Evolutionary conservation across 192 early-diverging fungal species (phyloP), one percentile per base, ranked within the genome.

Genomic region (Oehlia diaphana): DNA sequence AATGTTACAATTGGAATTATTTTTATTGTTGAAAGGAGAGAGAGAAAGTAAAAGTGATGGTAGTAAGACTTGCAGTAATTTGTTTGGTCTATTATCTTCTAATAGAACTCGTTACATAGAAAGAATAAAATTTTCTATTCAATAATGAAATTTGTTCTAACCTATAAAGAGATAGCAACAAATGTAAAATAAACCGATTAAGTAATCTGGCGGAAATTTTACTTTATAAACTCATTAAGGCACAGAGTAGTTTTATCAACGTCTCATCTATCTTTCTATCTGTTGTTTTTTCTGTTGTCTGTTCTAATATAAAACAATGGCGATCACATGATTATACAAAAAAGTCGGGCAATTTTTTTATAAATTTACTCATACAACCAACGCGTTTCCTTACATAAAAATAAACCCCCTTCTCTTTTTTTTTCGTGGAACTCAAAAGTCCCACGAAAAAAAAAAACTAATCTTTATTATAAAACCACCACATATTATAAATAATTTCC

Each of bases 401-500:
- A 58, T 19, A 16, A 19, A 31, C 31, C 31, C 31, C 16, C 53
- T 14, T 14, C 5, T 16, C 53, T 58, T 19, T 58, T 58, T 58
- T 58, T 58, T 58, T 58, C 53, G 53, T 58, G 53, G 53, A 58
- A 58, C 53, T 58, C 53, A 58, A 58, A 58, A 58, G 53, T 58
- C 53, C 53, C 53, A 58, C 53, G 53, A 58, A 58, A 58, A 58
- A 26, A n/a, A 26, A 58, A 58, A 58, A 58, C 1, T 4, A 16
- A 53, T 2, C 16, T 58, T 58, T 58, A 58, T 58, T 58, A 58
- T 58, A 58, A 58, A 16, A 58, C 53, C 53, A 58, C 14, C 53
- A 3, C 13, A 19, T 58, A 58, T 58, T 58, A 58, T 58, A 58
- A 58, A 58, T 58, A 58, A 58, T 58, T 58, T 58, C 53, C 53